A percentile compares a stretch with the other conserved stretches of the same genome.
Evolutionary conservation across 306 rosid genomes (phyloP).

Genomic region (Glycine latifolia): DNA sequence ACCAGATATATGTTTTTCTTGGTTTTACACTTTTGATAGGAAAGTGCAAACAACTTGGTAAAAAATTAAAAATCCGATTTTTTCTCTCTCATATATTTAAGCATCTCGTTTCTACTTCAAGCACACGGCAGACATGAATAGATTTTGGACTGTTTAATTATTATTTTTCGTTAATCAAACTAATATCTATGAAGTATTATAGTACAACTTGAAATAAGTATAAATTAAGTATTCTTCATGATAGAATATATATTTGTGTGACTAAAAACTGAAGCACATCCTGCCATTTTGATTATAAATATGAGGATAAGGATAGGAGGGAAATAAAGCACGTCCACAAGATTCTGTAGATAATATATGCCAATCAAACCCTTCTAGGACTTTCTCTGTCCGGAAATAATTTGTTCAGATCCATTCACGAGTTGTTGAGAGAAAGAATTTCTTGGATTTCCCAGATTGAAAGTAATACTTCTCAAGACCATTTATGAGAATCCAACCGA

Average conservation of each 20-base stretch:
- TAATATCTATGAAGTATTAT: background rate
- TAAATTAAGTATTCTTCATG: background rate
- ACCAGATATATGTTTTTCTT: constrained; percentile 23
- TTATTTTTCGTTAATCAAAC: background rate
- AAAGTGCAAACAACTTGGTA: constrained; percentile 12
- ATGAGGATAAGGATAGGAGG: constrained; percentile 52
- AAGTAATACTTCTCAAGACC: background rate
- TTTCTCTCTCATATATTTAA: background rate
- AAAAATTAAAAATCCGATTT: background rate
- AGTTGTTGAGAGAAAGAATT: constrained; percentile 20
- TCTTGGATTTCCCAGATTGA: background rate
- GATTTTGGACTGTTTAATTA: background rate
- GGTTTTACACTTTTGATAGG: background rate
- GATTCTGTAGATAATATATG: constrained; percentile 46
- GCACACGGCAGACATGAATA: background rate
- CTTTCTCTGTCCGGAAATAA: constrained; percentile 12
- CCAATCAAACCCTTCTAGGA: constrained; percentile 9
- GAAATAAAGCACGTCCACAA: constrained; percentile 59
- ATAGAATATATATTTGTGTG: constrained; percentile 45
- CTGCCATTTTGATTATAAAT: background rate
- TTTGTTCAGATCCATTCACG: constrained; percentile 8
- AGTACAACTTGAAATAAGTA: background rate
- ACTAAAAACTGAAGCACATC: constrained; percentile 44
- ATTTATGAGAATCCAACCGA: background rate
- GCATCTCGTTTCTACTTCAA: background rate